Conservation (phyloP, 176 grass and related monocot species). For the Tuctoria greenei region DNA sequence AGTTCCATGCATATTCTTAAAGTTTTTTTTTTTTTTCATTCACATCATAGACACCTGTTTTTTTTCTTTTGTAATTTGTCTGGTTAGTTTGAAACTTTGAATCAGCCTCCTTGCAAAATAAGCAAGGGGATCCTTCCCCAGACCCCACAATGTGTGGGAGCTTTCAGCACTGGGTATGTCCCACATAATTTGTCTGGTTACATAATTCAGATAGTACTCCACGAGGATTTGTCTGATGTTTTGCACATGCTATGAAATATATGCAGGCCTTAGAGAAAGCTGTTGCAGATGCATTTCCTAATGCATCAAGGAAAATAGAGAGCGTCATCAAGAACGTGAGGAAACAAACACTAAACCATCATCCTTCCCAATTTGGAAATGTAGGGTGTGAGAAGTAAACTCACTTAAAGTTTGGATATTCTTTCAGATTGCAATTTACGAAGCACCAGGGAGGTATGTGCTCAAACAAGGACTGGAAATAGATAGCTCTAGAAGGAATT, state of each 20-base stretch:
- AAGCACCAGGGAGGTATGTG: constrained; percentile 78
- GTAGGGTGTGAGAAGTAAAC: background rate
- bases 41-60: background rate
- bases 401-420: constrained; percentile 31
- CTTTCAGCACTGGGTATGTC: too few relatives aligned
- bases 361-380: constrained; percentile 7
- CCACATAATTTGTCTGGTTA: background rate
- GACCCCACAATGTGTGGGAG: too few relatives aligned
- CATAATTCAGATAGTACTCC: constrained; percentile 10
- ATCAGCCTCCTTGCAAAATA: too few relatives aligned
- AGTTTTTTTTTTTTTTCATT: background rate
- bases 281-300: constrained; percentile 67
- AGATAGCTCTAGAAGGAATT: constrained; percentile 53
- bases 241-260: constrained; percentile 29
- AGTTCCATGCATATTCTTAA: background rate
- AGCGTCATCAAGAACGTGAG: constrained; percentile 80
- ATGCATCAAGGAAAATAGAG: constrained; percentile 73
- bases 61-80: constrained; percentile 15
- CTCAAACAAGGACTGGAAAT: constrained; percentile 71
- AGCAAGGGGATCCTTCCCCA: too few relatives aligned
- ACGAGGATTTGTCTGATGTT: constrained; percentile 13
- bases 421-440: constrained; percentile 80
- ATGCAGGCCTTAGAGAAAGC: constrained; percentile 92
- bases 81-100: too few relatives aligned
- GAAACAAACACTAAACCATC: constrained; percentile 20